phyloP scores from a whole-genome alignment of 305 asterid genomes.

The Stenogyne calaminthoides region DNA sequence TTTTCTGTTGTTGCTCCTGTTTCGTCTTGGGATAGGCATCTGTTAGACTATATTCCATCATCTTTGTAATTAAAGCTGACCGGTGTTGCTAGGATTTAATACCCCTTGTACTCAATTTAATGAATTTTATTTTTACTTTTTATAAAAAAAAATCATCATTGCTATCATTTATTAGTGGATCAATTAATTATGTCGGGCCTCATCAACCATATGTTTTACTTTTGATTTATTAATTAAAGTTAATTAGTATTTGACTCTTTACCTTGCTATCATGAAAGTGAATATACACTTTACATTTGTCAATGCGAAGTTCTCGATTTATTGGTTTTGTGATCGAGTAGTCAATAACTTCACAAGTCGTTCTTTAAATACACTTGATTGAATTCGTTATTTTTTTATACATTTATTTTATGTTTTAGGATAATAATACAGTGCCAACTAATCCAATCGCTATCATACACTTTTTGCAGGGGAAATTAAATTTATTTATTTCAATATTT shows the following conservation, averaged over 20 bases:
- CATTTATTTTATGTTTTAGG: neutral
- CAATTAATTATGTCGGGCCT: neutral
- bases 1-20: too few species aligned
- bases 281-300: neutral
- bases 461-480: too few species aligned
- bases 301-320: slow-evolving; percentile 7
- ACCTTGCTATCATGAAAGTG: slow-evolving; percentile 6
- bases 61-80: too few species aligned
- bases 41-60: too few species aligned
- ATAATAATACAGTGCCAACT: too few species aligned
- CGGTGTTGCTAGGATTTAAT: too few species aligned
- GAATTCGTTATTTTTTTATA: neutral
- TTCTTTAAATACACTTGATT: neutral
- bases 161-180: neutral
- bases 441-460: too few species aligned
- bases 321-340: neutral
- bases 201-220: neutral
- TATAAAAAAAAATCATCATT: neutral
- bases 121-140: too few species aligned
- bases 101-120: too few species aligned
- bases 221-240: slow-evolving; percentile 24
- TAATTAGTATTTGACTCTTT: slow-evolving; percentile 18
- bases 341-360: neutral
- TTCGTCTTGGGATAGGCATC: too few species aligned
- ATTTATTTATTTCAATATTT: too few species aligned